phyloP scores from a whole-genome alignment of 768 basidiomycete species.

The Podaxis sp. region DNA sequence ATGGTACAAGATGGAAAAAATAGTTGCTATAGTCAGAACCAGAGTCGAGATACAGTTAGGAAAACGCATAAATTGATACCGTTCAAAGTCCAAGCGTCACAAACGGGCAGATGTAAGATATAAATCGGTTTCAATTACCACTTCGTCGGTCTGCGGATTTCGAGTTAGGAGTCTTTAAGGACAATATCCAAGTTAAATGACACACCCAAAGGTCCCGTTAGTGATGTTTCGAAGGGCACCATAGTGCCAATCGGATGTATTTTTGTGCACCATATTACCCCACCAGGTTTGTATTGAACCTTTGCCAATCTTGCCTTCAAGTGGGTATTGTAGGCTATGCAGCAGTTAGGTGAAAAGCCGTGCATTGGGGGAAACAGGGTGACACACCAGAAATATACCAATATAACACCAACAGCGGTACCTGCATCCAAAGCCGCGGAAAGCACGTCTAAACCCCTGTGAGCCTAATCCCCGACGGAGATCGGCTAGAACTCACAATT shows the following conservation, averaged over 20 bases:
- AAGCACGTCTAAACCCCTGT: slow-evolving; percentile 53
- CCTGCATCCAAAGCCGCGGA: slow-evolving; percentile 78
- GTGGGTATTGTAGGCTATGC: slow-evolving; percentile 44
- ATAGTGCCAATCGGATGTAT: slow-evolving; percentile 34
- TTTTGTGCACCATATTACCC: slow-evolving; percentile 36
- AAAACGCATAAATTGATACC: not conserved
- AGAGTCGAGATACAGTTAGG: not conserved
- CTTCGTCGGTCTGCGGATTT: not conserved
- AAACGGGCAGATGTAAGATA: not conserved
- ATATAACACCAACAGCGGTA: slow-evolving; percentile 60
- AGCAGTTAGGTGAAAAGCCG: not conserved
- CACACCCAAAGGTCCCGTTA: slow-evolving; percentile 36
- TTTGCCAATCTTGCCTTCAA: slow-evolving; percentile 36
- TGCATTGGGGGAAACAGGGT: not conserved
- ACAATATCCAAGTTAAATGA: not conserved
- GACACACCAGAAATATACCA: slow-evolving; percentile 68
- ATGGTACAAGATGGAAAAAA: not conserved
- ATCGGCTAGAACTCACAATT: slow-evolving; percentile 49
- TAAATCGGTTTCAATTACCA: not conserved
- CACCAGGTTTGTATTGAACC: slow-evolving; percentile 38
- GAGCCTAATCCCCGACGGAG: not conserved
- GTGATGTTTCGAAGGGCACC: slow-evolving; percentile 24
- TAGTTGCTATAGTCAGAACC: not conserved
- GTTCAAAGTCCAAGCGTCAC: not conserved
- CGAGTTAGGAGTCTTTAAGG: not conserved